These are phyloP conservation scores for Gonapodya sp. DNA, from an alignment of 192 early-diverging fungal species.

Conservation along the genomic window DNA sequence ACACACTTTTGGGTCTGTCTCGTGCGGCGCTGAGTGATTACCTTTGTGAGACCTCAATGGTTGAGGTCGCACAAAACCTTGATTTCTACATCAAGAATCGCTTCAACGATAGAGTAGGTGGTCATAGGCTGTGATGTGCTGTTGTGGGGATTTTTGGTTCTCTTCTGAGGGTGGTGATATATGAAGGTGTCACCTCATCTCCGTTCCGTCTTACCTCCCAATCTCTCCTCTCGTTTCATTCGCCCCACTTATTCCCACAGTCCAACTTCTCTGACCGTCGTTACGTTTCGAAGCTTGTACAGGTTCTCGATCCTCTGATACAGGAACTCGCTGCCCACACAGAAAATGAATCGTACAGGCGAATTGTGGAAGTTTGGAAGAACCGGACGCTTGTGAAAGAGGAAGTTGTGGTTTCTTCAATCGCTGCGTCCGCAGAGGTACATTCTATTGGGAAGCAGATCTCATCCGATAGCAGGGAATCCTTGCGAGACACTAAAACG, in stretches of 20 bases:
- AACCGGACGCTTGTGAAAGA: neutral
- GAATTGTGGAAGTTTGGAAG: neutral
- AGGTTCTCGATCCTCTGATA: neutral
- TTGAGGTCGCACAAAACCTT: neutral
- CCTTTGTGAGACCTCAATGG: neutral
- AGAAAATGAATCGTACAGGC: neutral
- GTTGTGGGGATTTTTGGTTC: too few species aligned
- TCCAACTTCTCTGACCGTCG: neutral
- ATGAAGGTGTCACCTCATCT: too few species aligned
- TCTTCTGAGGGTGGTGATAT: too few species aligned
- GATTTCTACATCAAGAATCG: neutral
- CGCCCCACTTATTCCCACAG: neutral
- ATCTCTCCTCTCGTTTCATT: neutral
- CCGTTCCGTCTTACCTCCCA: neutral
- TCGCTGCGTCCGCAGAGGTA: neutral
- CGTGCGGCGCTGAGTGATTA: neutral
- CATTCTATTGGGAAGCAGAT: neutral
- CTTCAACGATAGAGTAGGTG: neutral
- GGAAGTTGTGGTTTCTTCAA: neutral
- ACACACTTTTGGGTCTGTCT: neutral
- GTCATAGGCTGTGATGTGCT: too few species aligned
- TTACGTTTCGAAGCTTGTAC: neutral
- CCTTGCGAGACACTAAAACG: neutral
- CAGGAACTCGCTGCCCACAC: neutral
- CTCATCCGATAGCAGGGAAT: neutral